Base-by-base conservation (phyloP, 208 protist species). In the Angomonas ambiguus region DNA sequence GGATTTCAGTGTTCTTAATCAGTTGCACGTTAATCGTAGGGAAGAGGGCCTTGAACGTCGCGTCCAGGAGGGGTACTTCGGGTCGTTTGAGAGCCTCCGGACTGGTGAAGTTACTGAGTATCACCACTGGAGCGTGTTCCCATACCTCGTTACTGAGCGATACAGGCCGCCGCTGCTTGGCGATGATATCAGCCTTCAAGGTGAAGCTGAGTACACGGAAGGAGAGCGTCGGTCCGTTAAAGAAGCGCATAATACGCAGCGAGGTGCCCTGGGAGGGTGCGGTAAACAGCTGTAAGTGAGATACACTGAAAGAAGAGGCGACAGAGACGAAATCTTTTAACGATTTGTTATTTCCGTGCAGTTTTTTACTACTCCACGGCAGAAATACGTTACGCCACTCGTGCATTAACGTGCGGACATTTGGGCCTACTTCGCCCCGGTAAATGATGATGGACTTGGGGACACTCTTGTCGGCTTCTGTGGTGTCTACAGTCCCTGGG, bases 371-470 rank as follows among this genome's bases (percentile, higher is more conserved):
- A 65, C 88, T 95, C 85, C 87, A 94, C 28, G 91, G 91, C n/a
- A 95, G 74, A 48, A 96, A 92, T 41, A 94, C 85, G 49, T 80
- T 78, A 51, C 91, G 85, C 88, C 91, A 96, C 67, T 96, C 91
- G 62, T 93, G 88, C 88, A 96, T 94, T 16, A 96, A 83, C 18
- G 79, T 63, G 18, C 88, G 85, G 51, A 96, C 88, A 31, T 77
- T 71, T 10, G 73, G 51, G 41, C 88, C 87, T 28, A 96, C 91
- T 32, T 93, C 85, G 53, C 91, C 91, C 59, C 88, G 74, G 74
- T 93, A 96, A 66, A 96, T 85, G 69, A 96, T 93, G 58, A 96
- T 92, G 24, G 88, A 94, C 75, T 95, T 96, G 10, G 91, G 91
- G 11, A 78, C 90, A 51, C 62, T 80, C 77, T 93, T 93, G 53